Conservation (phyloP, 2,329 filamentous ascomycete species). For the Epichloe typhina region DNA sequence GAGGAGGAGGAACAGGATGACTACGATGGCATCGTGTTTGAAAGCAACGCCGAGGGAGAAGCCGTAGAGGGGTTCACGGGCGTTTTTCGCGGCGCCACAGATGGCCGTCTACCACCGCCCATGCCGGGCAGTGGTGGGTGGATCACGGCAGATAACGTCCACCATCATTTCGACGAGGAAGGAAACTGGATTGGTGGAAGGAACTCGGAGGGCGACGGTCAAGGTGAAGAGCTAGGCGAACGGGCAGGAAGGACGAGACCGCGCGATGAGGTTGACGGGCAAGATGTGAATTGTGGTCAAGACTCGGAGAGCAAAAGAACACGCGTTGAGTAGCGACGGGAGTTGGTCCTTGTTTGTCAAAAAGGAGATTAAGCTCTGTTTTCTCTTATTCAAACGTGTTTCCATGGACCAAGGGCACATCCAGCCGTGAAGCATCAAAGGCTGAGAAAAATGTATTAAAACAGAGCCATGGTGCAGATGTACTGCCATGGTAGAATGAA, state of each 20-base stretch:
- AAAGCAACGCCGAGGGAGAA: slow-evolving; percentile 34
- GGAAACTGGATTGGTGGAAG: slow-evolving; percentile 58
- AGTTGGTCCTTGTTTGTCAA: no score
- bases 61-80: slow-evolving; percentile 44
- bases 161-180: slow-evolving; percentile 68
- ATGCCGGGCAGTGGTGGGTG: slow-evolving; percentile 65
- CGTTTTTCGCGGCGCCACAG: slow-evolving; percentile 33
- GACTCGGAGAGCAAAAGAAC: slow-evolving; percentile 34
- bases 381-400: no score
- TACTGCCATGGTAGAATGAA: background rate
- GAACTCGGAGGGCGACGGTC: slow-evolving; percentile 23
- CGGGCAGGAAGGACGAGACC: slow-evolving; percentile 45
- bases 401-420: no score
- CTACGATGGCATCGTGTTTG: slow-evolving; percentile 43
- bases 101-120: slow-evolving; percentile 46
- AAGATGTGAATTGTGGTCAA: slow-evolving; percentile 29
- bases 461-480: background rate
- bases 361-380: no score
- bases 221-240: slow-evolving; percentile 40
- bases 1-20: slow-evolving; percentile 44
- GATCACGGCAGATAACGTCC: slow-evolving; percentile 87
- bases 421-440: no score
- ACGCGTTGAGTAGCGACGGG: slow-evolving; percentile 26
- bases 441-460: slow-evolving; percentile 7
- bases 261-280: slow-evolving; percentile 38